Evolutionary conservation across 306 rosid species (phyloP).

Genomic region (Quercus suber): DNA sequence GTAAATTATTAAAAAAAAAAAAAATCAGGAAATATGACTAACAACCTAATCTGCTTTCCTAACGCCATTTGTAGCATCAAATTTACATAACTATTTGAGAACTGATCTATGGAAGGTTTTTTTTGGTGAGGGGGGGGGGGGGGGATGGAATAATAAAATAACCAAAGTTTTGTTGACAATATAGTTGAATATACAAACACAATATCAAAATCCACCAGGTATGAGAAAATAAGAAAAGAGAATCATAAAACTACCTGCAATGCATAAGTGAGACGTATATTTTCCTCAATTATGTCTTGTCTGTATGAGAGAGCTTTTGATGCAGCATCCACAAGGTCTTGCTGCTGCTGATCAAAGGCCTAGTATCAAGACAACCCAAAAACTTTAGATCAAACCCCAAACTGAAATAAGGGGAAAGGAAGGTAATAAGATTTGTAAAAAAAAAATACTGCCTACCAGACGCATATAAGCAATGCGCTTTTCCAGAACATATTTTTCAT

Average conservation of each 20-base stretch:
- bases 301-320: slow-evolving; percentile 65
- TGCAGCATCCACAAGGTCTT: slow-evolving; percentile 65
- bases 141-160: background rate
- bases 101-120: background rate
- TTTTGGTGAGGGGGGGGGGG: too few relatives aligned
- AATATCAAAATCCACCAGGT: slow-evolving; percentile 14
- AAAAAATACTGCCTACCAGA: slow-evolving; percentile 41
- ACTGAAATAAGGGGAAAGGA: slow-evolving; percentile 20
- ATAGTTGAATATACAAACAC: background rate
- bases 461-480: slow-evolving; percentile 99
- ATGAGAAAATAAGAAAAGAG: slow-evolving; percentile 5
- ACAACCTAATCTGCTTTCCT: slow-evolving; percentile 18
- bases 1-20: background rate
- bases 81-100: background rate
- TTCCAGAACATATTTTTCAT: slow-evolving; percentile 83
- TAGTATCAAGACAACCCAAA: slow-evolving; percentile 22
- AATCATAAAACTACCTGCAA: slow-evolving; percentile 38
- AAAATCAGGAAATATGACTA: slow-evolving; percentile 11
- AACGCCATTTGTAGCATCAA: slow-evolving; percentile 10
- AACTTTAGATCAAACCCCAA: slow-evolving; percentile 7
- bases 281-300: slow-evolving; percentile 95
- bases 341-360: slow-evolving; percentile 72
- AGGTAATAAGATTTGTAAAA: background rate
- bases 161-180: background rate
- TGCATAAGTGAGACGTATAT: slow-evolving; percentile 79